Conservation (phyloP, 2,329 filamentous ascomycete species). For the Onygena corvina region DNA sequence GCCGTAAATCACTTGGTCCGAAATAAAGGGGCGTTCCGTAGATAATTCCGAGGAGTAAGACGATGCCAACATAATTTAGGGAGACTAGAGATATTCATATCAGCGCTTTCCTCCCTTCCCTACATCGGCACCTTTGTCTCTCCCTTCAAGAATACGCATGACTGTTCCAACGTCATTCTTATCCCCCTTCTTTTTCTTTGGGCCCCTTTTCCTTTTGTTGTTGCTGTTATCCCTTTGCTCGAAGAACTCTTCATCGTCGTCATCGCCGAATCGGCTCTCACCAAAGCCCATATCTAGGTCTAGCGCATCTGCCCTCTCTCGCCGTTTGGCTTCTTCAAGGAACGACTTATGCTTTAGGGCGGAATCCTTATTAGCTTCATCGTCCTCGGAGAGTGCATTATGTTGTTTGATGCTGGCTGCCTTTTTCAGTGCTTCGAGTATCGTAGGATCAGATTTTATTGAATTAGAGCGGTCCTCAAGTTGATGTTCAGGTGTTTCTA, state of each 20-base stretch:
- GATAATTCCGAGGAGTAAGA: no score
- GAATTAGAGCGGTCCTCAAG: constrained; percentile 28
- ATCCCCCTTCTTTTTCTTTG: constrained; percentile 42
- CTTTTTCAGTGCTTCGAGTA: constrained; percentile 75
- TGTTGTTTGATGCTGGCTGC: constrained; percentile 51
- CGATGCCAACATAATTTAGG: no score
- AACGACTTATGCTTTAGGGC: constrained; percentile 62
- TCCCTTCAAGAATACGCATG: constrained; percentile 60
- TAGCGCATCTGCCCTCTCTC: constrained; percentile 66
- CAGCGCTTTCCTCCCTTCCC: constrained; percentile 4
- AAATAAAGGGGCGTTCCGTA: no score
- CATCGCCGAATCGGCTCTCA: constrained; percentile 73
- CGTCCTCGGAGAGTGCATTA: constrained; percentile 36
- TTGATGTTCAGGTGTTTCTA: constrained; percentile 33
- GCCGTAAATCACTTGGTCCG: no score
- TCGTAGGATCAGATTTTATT: constrained; percentile 57
- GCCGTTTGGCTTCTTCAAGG: constrained; percentile 47
- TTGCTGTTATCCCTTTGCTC: constrained; percentile 35
- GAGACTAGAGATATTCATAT: no score
- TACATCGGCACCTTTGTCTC: constrained; percentile 33
- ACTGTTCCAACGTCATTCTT: constrained; percentile 65
- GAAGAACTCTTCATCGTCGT: constrained; percentile 64
- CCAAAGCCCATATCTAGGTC: constrained; percentile 95
- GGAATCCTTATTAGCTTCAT: constrained; percentile 47
- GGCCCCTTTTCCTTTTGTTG: constrained; percentile 43